Evolutionary conservation across 495 filamentous ascomycete genomes (phyloP), one percentile per base, ranked within the genome.

Genomic region (Annulohypoxylon maeteangense): DNA sequence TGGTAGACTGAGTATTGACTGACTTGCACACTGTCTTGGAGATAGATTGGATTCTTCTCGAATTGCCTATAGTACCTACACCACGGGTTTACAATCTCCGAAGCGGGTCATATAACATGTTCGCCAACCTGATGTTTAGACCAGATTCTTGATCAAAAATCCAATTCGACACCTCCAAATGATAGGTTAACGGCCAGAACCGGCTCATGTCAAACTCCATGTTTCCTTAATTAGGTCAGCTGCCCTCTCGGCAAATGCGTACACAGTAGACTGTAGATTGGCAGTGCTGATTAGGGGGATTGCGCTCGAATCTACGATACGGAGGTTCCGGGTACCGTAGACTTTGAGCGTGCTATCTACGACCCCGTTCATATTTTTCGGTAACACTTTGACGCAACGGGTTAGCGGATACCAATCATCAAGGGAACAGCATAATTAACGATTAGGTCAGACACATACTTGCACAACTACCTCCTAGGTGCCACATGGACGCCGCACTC

Each of bases 281-380:
- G 50, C 50, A 0, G 50, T 54, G 11, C 50, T 54, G 4, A 54
- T 31, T 7, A 54, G 7, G 10, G 50, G 50, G 7, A 54, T 32
- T 0, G 76, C 62, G 22, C 78, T 79, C 8, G 74, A 64, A 59
- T 81, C 79, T 10, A 80, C 78, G 0, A 82, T 70, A 6, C 76
- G 65, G 32, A 81, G 56, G 27, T 78, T 79, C 18, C 38, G 18
- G 0, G 74, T 68, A 0, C 74, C 74, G 48, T 76, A 65, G 2
- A 74, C 71, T 22, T 22, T 50, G 22, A 76, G 59, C 1, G 27
- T n/a, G 18, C 22, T 23, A 56, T 75, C 65, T 7, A 72, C 68
- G 12, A 74, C 68, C 16, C 74, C 74, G 6, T 65, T 44, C 18
- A 62, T 62, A 5, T 59, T 48, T 27, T 62, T 51, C 40, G 74